These are phyloP conservation scores for Flaveria linearis DNA, from an alignment of 129 eudicot species.

Conservation along the genomic window DNA sequence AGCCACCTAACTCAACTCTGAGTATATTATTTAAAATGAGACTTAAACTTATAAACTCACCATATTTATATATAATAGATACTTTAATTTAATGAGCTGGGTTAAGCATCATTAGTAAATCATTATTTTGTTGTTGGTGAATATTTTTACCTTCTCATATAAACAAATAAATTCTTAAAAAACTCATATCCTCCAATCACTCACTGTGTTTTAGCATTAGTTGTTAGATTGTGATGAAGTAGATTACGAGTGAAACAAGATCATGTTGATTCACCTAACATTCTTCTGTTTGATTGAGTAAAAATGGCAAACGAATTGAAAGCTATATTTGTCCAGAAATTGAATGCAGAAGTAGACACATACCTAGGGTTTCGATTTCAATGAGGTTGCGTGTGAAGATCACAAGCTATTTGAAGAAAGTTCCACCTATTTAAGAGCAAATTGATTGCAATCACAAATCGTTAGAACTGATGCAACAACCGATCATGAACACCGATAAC, in stretches of 20 bases:
- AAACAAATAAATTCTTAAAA: too few species aligned
- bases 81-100: too few species aligned
- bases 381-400: slow-evolving; percentile 21
- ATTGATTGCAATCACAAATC: slow-evolving; percentile 36
- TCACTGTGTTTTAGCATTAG: too few species aligned
- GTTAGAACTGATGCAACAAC: slow-evolving; percentile 48
- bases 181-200: too few species aligned
- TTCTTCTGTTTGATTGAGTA: slow-evolving; percentile 28
- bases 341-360: slow-evolving; percentile 28
- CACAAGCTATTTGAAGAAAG: not conserved
- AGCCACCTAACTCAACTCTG: too few species aligned
- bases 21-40: too few species aligned
- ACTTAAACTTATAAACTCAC: too few species aligned
- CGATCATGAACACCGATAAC: slow-evolving; percentile 62
- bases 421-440: not conserved
- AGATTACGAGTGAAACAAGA: slow-evolving; percentile 8
- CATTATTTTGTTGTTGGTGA: too few species aligned
- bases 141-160: too few species aligned
- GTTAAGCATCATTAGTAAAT: too few species aligned
- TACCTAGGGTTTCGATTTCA: slow-evolving; percentile 11
- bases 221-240: not conserved
- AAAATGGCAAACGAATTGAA: slow-evolving; percentile 28
- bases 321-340: slow-evolving; percentile 34
- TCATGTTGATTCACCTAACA: slow-evolving; percentile 24
- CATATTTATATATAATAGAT: too few species aligned